Percentiles rank a stretch among this genome's conserved stretches.
Evolutionary conservation across 805 yeast genomes (phyloP).

Genomic region (Ogataea zsoltii): DNA sequence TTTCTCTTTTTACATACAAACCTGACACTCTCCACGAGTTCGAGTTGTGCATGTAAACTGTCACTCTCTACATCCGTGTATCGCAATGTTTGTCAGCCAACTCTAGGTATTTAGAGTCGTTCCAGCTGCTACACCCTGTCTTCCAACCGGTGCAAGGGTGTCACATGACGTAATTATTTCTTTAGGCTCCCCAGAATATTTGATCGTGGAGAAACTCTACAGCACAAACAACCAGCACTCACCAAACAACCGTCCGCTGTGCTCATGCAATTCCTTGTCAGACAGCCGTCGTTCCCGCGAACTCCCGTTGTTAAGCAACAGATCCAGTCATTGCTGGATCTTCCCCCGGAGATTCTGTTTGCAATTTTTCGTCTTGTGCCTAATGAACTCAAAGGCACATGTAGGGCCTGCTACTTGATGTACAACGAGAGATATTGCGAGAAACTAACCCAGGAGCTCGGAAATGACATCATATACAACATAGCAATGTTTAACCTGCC

Average conservation of each 20-base stretch:
- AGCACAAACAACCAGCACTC: background rate
- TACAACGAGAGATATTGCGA: constrained; percentile 51
- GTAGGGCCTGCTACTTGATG: constrained; percentile 42
- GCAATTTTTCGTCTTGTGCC: constrained; percentile 31
- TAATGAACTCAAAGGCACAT: constrained; percentile 31
- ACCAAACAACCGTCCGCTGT: background rate
- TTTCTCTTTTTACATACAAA: too few relatives aligned
- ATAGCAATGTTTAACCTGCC: constrained; percentile 28
- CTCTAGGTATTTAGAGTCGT: too few relatives aligned
- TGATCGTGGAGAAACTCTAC: too few relatives aligned
- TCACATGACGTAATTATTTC: background rate
- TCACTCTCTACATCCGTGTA: too few relatives aligned
- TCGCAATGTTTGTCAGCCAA: too few relatives aligned
- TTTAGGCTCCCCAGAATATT: constrained; percentile 5
- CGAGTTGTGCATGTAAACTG: too few relatives aligned
- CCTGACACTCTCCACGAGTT: too few relatives aligned
- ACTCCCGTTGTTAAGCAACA: constrained; percentile 7
- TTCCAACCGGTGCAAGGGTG: background rate
- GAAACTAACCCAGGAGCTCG: constrained; percentile 33
- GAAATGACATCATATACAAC: constrained; percentile 23
- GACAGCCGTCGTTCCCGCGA: constrained; percentile 16
- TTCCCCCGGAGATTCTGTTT: constrained; percentile 33
- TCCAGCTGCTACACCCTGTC: background rate
- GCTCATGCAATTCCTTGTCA: constrained; percentile 14
- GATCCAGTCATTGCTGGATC: constrained; percentile 22